These are phyloP conservation scores for Aspergillus bertholletiae DNA, from an alignment of 495 filamentous ascomycete genomes.

Conservation along the genomic window DNA sequence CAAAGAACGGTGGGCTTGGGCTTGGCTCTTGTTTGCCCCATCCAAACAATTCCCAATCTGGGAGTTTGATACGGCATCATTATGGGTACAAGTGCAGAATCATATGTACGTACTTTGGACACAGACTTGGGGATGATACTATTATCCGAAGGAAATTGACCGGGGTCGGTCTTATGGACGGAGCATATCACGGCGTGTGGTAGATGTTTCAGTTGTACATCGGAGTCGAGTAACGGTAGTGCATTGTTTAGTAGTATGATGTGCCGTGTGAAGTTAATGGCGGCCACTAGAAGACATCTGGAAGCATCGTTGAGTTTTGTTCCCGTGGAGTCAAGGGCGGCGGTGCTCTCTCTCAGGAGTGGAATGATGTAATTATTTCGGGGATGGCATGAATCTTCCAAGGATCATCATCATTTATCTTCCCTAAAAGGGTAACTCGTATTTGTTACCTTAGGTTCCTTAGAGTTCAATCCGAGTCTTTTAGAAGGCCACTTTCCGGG, in stretches of 20 bases:
- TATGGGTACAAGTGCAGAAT: too few species aligned
- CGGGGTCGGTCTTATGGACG: too few species aligned
- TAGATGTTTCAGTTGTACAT: too few species aligned
- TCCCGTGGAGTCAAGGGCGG: conserved; percentile 14
- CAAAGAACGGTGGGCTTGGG: neutral
- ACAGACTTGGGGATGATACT: too few species aligned
- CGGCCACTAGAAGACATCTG: conserved; percentile 22
- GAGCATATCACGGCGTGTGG: too few species aligned
- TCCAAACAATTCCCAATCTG: neutral
- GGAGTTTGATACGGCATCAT: neutral
- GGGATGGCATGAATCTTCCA: neutral
- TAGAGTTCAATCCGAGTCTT: conserved; percentile 2
- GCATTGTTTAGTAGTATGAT: neutral
- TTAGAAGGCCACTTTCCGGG: neutral
- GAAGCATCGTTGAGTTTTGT: conserved; percentile 12
- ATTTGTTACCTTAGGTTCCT: neutral
- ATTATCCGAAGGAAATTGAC: too few species aligned
- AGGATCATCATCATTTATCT: neutral
- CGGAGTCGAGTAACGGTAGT: neutral
- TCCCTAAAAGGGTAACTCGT: neutral
- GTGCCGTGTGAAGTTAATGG: neutral
- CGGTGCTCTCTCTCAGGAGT: conserved; percentile 5
- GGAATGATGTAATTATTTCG: conserved; percentile 7
- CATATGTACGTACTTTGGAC: too few species aligned
- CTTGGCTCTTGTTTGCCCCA: neutral